Percentiles rank a stretch among this genome's conserved stretches.
These are phyloP conservation scores for Cairneyella variabilis DNA, from an alignment of 495 filamentous ascomycete genomes.

Conservation along the genomic window DNA sequence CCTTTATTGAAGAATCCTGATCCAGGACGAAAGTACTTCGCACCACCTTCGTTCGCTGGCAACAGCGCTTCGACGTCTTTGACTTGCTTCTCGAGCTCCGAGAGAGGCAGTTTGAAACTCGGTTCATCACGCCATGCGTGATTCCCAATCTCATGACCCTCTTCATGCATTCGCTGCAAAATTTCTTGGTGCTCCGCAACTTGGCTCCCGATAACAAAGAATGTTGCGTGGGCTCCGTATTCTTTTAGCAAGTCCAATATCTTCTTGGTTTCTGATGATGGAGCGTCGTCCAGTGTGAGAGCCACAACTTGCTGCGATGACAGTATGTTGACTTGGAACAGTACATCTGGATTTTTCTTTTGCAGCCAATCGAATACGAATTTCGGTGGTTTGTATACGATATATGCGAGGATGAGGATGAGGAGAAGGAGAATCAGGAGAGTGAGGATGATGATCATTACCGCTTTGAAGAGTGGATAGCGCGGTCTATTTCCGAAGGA, in stretches of 20 bases:
- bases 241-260: constrained; percentile 61
- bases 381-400: constrained; percentile 70
- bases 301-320: constrained; percentile 60
- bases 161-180: constrained; percentile 19
- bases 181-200: constrained; percentile 31
- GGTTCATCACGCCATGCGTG: constrained; percentile 85
- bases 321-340: constrained; percentile 59
- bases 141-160: constrained; percentile 50
- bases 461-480: neutral
- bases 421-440: constrained; percentile 43
- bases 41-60: constrained; percentile 24
- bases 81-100: constrained; percentile 21
- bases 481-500: neutral
- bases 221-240: constrained; percentile 62
- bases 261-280: constrained; percentile 64
- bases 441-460: constrained; percentile 43
- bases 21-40: constrained; percentile 72
- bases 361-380: constrained; percentile 64
- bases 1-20: constrained; percentile 71
- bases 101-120: constrained; percentile 40
- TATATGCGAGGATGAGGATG: constrained; percentile 48
- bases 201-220: constrained; percentile 77
- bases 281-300: constrained; percentile 82
- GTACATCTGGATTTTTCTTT: constrained; percentile 67
- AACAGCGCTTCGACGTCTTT: constrained; percentile 18